Evolutionary conservation across 75 land plant species (phyloP), one percentile per base, ranked within the genome.

Genomic region (Ceratopteris richardii): DNA sequence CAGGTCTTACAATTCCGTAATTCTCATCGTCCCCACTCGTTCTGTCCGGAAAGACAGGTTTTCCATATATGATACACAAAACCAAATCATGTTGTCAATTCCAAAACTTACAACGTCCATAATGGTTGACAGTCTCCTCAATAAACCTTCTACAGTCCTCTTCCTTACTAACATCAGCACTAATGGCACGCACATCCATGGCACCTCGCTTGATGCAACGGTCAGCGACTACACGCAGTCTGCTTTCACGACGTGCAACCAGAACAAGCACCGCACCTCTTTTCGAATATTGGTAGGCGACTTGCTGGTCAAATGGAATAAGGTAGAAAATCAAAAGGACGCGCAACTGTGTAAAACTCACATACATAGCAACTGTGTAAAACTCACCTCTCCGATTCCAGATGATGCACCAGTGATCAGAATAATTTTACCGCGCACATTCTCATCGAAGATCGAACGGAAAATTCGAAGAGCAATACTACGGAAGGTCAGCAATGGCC

Each of bases 331-430:
- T n/a, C n/a, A n/a, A n/a, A n/a, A n/a, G n/a, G n/a, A n/a, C n/a
- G n/a, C n/a, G n/a, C n/a, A n/a, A n/a, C n/a, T n/a, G n/a, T n/a
- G n/a, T n/a, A n/a, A n/a, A n/a, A n/a, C n/a, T n/a, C n/a, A n/a
- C n/a, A n/a, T n/a, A n/a, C n/a, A n/a, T n/a, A n/a, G n/a, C n/a
- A n/a, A n/a, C n/a, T n/a, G n/a, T n/a, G n/a, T n/a, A n/a, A n/a
- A n/a, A n/a, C n/a, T 62, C 58, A 86, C 97, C 93, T 91, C 97
- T 22, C 97, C 97, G 17, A 91, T 87, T 0, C 81, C 88, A 24
- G 97, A 91, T 9, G 93, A 80, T 74, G 92, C 97, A 10, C 97
- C 97, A 22, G 97, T 91, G 75, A 91, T 81, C 39, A 91, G 42
- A 10, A 87, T 88, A 6, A 87, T 85, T 63, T 87, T 87, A 31